Evolutionary conservation across 2,329 filamentous ascomycete genomes (phyloP), one percentile per base, ranked within the genome.

Genomic region (Aspergillus calidoustus): DNA sequence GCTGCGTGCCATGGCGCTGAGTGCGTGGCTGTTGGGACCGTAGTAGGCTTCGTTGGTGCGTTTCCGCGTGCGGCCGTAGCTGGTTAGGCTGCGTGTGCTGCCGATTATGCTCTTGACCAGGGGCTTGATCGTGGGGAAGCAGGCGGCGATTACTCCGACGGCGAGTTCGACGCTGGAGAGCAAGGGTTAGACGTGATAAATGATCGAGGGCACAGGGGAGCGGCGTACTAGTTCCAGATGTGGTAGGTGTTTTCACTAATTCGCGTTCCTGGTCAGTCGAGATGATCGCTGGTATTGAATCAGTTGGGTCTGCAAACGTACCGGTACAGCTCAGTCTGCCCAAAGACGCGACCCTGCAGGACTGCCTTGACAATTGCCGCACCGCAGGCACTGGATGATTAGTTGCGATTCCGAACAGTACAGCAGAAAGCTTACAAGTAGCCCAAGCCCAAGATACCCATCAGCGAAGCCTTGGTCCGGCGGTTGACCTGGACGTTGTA

Each of bases 161-260:
- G 69, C 74, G 43, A 68, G 62, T 63, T 76, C 73, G n/a, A 69
- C 69, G 9, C 68, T 67, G 19, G 1, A 7, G 11, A 17, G 5
- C 11, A 15, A 0, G 4, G 11, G 34, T 41, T 15, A 41, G 34
- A 41, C 9, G 7, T 30, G 8, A 41, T 58, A 51, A 59, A 46
- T 50, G 19, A 19, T 19, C 19, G 19, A 28, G 7, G 19, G 1
- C 28, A n/a, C 8, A 11, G 9, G 11, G 81, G 83, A 1, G 86
- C 75, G 66, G 82, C 76, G 30, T 79, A 75, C 2, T 72, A 79
- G 61, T 81, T 79, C 80, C 80, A 81, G 0, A 83, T 71, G 63
- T 78, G 78, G 56, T 82, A 79, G 8, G 47, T 43, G 28, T 38
- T 41, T 17, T 61, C 54, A 23, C 59, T 60, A 17, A 50, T 8